Percentiles rank a stretch among this genome's conserved stretches.
phyloP scores from a whole-genome alignment of 768 basidiomycete genomes.

The Paxillus ammoniavirescens region DNA sequence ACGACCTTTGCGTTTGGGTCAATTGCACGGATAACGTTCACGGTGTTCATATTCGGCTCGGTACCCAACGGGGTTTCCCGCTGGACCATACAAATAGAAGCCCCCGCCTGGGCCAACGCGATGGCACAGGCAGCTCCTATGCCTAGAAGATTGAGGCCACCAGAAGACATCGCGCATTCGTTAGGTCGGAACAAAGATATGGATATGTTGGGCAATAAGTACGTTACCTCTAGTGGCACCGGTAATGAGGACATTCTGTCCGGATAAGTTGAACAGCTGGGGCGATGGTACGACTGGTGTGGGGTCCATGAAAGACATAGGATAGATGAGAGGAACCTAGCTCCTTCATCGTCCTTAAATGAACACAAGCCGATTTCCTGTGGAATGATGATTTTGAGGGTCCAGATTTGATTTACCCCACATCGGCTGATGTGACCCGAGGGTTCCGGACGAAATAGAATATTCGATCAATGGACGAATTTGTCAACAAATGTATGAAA shows the following conservation, averaged over 20 bases:
- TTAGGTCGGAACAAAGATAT: conserved; percentile 12
- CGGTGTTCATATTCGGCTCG: conserved; percentile 35
- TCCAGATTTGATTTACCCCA: conserved; percentile 22
- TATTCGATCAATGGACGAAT: neutral
- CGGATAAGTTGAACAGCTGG: conserved; percentile 64
- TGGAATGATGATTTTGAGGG: neutral
- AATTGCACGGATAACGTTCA: conserved; percentile 34
- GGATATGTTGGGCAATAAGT: conserved; percentile 13
- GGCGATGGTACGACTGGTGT: conserved; percentile 49
- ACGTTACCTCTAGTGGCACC: conserved; percentile 73
- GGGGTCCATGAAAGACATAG: conserved; percentile 45
- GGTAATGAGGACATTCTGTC: conserved; percentile 74
- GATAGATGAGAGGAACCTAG: neutral
- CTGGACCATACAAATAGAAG: conserved; percentile 46
- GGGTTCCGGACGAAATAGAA: conserved; percentile 16
- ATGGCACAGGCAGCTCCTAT: conserved; percentile 56
- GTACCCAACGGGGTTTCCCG: conserved; percentile 39
- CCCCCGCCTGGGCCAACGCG: conserved; percentile 55
- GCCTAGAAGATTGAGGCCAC: conserved; percentile 33
- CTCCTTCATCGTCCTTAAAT: conserved; percentile 21
- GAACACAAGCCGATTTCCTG: neutral
- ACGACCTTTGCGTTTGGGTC: conserved; percentile 42
- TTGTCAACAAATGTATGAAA: conserved; percentile 12
- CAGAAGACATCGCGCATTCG: conserved; percentile 10
- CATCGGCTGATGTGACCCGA: conserved; percentile 30